Evolutionary conservation across 164 flowering plant genomes (phyloP).

Genomic region (Annona cherimola): DNA sequence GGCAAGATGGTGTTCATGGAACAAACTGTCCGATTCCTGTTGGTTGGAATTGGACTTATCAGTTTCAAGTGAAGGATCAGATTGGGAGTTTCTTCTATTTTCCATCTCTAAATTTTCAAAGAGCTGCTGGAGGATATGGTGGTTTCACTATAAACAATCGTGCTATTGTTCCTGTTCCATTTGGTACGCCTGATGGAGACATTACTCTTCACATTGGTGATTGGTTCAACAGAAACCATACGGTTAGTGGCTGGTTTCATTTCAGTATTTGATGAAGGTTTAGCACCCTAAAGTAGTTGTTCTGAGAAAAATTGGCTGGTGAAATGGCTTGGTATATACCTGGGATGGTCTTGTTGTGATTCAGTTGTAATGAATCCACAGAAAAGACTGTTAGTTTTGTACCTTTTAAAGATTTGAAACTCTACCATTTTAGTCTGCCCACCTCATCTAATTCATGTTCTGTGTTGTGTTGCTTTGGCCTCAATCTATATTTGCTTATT

Average conservation of each 20-base stretch:
- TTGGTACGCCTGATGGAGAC: constrained; percentile 73
- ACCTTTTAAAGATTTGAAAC: not conserved
- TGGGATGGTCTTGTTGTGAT: not conserved
- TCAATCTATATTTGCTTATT: too few species aligned
- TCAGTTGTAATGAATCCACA: not conserved
- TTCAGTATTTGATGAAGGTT: not conserved
- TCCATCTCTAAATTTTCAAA: constrained; percentile 83
- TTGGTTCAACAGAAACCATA: constrained; percentile 84
- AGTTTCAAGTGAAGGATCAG: constrained; percentile 97
- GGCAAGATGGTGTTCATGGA: constrained; percentile 97
- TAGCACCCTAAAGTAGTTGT: not conserved
- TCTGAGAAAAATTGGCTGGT: not conserved
- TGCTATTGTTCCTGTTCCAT: constrained; percentile 65
- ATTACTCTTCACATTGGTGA: constrained; percentile 75
- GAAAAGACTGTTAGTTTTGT: not conserved
- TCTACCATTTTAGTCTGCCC: too few species aligned
- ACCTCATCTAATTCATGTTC: too few species aligned
- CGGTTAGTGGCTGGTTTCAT: constrained; percentile 43
- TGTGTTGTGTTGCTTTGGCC: too few species aligned
- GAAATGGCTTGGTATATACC: not conserved
- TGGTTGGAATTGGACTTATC: constrained; percentile 90
- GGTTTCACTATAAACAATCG: constrained; percentile 70
- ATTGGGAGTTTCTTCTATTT: constrained; percentile 95
- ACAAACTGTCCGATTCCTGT: constrained; percentile 93
- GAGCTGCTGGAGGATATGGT: constrained; percentile 91